Conservation (phyloP, 2,329 filamentous ascomycete species). For the Rhinocladiella similis region DNA sequence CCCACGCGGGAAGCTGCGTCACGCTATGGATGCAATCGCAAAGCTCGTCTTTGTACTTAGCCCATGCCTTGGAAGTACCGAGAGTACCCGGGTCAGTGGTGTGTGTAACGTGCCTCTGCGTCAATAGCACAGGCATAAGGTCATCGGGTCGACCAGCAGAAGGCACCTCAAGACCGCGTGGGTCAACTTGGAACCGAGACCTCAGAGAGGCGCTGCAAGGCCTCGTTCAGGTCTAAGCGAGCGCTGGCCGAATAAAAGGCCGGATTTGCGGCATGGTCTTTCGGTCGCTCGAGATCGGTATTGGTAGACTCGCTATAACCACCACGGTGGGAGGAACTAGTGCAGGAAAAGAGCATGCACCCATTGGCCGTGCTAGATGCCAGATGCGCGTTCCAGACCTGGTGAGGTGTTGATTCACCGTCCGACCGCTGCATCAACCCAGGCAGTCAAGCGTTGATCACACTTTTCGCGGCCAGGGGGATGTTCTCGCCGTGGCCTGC, state of each 20-base stretch:
- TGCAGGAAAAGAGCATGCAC: neutral
- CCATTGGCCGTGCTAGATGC: neutral
- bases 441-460: no score
- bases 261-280: neutral
- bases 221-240: neutral
- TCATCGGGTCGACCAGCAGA: no score
- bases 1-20: conserved; percentile 1
- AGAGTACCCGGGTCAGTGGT: neutral
- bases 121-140: no score
- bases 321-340: neutral
- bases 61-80: neutral
- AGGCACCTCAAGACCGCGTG: no score
- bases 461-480: no score
- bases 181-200: no score
- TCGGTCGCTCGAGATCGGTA: neutral
- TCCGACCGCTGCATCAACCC: neutral
- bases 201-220: neutral
- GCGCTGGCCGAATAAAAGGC: neutral
- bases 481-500: no score
- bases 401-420: neutral
- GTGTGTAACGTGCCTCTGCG: no score
- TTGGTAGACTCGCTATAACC: neutral
- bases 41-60: neutral
- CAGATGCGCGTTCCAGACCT: neutral
- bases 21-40: conserved; percentile 1